A percentile compares a stretch with the other conserved stretches of the same genome.
phyloP scores from a whole-genome alignment of 1,284 basidiomycete genomes.

The Sporisorium sorghi region DNA sequence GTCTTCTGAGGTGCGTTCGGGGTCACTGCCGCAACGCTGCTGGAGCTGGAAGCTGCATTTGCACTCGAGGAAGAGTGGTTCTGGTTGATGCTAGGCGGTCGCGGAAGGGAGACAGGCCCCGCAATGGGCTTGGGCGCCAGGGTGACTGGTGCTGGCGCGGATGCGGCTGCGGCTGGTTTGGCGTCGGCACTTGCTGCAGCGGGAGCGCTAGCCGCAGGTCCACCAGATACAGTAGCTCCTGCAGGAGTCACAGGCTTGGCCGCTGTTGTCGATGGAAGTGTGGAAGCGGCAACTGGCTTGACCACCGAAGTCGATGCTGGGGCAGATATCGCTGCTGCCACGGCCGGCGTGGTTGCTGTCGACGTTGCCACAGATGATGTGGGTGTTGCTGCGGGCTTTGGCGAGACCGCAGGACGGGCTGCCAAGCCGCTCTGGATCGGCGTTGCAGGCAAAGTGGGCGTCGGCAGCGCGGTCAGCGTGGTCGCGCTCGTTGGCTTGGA shows the following conservation, averaged over 20 bases:
- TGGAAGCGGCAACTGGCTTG: constrained; percentile 1
- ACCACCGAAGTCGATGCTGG: neutral
- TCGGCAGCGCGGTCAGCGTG: constrained; percentile 19
- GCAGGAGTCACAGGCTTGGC: constrained; percentile 10
- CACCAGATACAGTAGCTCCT: constrained; percentile 7
- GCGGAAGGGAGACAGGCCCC: constrained; percentile 32
- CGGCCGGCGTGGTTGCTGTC: constrained; percentile 2
- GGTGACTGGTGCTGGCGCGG: constrained; percentile 11
- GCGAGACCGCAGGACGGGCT: constrained; percentile 9
- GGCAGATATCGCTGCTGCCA: constrained; percentile 5
- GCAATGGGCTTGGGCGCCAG: constrained; percentile 29
- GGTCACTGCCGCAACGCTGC: neutral
- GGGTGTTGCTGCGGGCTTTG: constrained; percentile 17
- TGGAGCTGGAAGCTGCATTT: constrained; percentile 13
- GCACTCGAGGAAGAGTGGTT: constrained; percentile 23
- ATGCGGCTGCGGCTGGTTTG: constrained; percentile 13
- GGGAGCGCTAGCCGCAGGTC: constrained; percentile 5
- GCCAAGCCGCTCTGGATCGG: constrained; percentile 20
- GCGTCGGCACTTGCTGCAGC: constrained; percentile 6
- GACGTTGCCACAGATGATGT: neutral
- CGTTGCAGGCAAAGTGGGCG: constrained; percentile 31
- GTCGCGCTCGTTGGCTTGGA: constrained; percentile 7
- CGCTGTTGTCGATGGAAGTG: neutral
- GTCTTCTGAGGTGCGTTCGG: constrained; percentile 11
- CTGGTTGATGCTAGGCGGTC: constrained; percentile 49